Conservation (phyloP, 768 basidiomycete species). For the Pisolithus orientalis region DNA sequence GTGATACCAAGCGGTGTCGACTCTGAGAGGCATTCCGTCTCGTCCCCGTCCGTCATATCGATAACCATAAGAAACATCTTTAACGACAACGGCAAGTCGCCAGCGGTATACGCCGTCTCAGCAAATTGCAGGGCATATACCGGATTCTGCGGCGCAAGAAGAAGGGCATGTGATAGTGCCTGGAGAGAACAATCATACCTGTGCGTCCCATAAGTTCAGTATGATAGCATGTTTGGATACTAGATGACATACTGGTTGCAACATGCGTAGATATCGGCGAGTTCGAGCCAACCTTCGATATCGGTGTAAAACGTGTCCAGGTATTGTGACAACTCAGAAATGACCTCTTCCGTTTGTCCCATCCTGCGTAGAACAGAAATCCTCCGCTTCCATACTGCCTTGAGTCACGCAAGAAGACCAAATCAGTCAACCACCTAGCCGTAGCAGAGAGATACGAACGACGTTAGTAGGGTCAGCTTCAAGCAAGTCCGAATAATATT, state of each 20-base stretch:
- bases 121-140: slow-evolving; percentile 80
- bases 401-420: slow-evolving; percentile 13
- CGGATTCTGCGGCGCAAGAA: slow-evolving; percentile 82
- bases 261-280: slow-evolving; percentile 72
- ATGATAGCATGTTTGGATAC: not conserved
- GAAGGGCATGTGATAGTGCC: slow-evolving; percentile 72
- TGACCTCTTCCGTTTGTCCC: slow-evolving; percentile 59
- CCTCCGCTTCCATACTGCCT: slow-evolving; percentile 76
- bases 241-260: slow-evolving; percentile 58
- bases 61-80: slow-evolving; percentile 74
- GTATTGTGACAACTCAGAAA: slow-evolving; percentile 63
- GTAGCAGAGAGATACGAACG: slow-evolving; percentile 39
- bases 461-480: slow-evolving; percentile 61
- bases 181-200: slow-evolving; percentile 73
- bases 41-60: slow-evolving; percentile 68
- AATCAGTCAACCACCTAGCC: not conserved
- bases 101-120: slow-evolving; percentile 79
- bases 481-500: slow-evolving; percentile 58
- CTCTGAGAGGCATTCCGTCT: slow-evolving; percentile 44
- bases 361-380: slow-evolving; percentile 62
- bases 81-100: slow-evolving; percentile 68
- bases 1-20: slow-evolving; percentile 45
- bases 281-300: slow-evolving; percentile 81
- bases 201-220: not conserved
- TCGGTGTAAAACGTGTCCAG: slow-evolving; percentile 89